phyloP scores from a whole-genome alignment of 2,329 filamentous ascomycete species.

The Trichophaea hybrida region DNA sequence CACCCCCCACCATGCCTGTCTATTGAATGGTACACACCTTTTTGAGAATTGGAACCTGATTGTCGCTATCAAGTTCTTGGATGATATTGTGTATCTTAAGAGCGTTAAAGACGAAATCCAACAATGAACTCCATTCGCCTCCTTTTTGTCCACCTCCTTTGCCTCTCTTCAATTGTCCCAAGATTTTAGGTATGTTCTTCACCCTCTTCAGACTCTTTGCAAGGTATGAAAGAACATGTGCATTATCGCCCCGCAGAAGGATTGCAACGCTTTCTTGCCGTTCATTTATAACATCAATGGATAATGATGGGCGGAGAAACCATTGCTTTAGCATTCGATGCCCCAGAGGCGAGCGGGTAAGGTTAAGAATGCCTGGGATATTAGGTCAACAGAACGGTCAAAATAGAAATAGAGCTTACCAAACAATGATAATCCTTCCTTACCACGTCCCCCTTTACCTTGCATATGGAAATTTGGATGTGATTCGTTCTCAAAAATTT shows the following conservation, averaged over 20 bases:
- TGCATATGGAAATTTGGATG: slow-evolving; percentile 71
- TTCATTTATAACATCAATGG: slow-evolving; percentile 52
- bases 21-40: slow-evolving; percentile 34
- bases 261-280: slow-evolving; percentile 55
- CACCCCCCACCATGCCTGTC: background rate
- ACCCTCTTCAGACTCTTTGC: slow-evolving; percentile 51
- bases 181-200: slow-evolving; percentile 56
- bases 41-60: slow-evolving; percentile 39
- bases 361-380: slow-evolving; percentile 18
- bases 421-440: slow-evolving; percentile 75
- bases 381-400: background rate
- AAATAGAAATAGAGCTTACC: slow-evolving; percentile 41
- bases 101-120: slow-evolving; percentile 51
- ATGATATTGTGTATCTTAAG: slow-evolving; percentile 55
- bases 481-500: slow-evolving; percentile 68
- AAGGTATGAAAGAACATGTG: slow-evolving; percentile 41
- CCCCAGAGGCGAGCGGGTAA: slow-evolving; percentile 56
- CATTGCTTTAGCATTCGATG: slow-evolving; percentile 57
- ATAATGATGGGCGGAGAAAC: slow-evolving; percentile 63
- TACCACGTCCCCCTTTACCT: slow-evolving; percentile 53
- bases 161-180: slow-evolving; percentile 63
- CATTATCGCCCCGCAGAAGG: slow-evolving; percentile 55
- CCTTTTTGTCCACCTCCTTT: slow-evolving; percentile 35
- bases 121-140: slow-evolving; percentile 26
- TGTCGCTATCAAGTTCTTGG: slow-evolving; percentile 41